These are phyloP conservation scores for Bruguiera gymnorhiza DNA, from an alignment of 345 rosid genomes.

Conservation along the genomic window DNA sequence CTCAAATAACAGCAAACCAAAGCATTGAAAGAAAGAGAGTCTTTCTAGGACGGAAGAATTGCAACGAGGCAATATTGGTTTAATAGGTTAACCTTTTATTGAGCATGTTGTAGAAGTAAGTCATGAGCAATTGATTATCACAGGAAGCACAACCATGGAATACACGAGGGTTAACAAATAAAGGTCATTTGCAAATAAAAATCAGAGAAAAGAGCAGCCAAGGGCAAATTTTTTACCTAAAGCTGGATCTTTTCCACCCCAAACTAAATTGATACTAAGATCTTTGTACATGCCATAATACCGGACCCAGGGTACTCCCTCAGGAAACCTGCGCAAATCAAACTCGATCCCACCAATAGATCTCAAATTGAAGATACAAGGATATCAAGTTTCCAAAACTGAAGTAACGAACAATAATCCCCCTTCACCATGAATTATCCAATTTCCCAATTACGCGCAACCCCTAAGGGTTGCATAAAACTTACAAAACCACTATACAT, in stretches of 20 bases:
- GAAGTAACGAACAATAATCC: neutral
- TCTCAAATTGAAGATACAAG: constrained; percentile 1
- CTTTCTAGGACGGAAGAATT: neutral
- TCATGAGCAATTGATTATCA: neutral
- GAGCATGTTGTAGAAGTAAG: neutral
- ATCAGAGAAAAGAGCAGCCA: neutral
- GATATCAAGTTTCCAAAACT: neutral
- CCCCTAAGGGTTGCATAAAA: neutral
- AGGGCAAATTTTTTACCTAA: constrained; percentile 29
- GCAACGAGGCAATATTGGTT: neutral
- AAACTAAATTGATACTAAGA: constrained; percentile 54
- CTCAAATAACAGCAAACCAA: neutral
- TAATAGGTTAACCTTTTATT: neutral
- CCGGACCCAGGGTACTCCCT: constrained; percentile 79
- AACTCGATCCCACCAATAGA: neutral
- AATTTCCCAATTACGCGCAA: neutral
- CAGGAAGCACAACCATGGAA: neutral
- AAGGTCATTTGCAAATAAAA: neutral
- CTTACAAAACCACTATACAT: neutral
- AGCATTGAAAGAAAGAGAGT: neutral
- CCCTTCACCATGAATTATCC: neutral
- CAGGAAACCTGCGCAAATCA: constrained; percentile 58
- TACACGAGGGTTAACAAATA: neutral
- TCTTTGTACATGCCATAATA: constrained; percentile 68
- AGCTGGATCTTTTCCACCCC: constrained; percentile 78